These are phyloP conservation scores for Cordyceps pruinosa DNA, from an alignment of 2,329 filamentous ascomycete species.

Conservation along the genomic window DNA sequence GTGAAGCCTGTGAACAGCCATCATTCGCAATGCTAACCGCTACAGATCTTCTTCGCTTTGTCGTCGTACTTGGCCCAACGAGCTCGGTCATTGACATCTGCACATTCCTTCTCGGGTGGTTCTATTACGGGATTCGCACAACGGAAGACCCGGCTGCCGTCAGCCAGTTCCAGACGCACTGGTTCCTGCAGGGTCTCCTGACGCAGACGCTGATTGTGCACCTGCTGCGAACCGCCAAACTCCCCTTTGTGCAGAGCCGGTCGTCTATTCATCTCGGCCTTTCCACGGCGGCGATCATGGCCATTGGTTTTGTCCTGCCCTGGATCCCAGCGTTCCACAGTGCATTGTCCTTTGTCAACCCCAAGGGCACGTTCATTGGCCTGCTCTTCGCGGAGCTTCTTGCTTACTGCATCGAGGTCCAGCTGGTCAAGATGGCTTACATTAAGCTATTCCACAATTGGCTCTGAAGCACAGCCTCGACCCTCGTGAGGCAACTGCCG, in stretches of 20 bases:
- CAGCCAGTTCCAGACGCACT: constrained; percentile 20
- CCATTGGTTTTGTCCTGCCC: constrained; percentile 20
- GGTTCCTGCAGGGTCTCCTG: constrained; percentile 23
- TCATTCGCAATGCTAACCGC: neutral
- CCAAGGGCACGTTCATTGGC: constrained; percentile 18
- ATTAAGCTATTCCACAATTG: constrained; percentile 20
- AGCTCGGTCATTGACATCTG: constrained; percentile 23
- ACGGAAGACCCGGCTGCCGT: constrained; percentile 14
- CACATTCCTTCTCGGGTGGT: constrained; percentile 20
- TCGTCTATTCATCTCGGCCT: constrained; percentile 17
- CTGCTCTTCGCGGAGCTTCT: constrained; percentile 20
- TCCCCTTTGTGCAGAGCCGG: constrained; percentile 22
- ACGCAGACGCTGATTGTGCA: constrained; percentile 25
- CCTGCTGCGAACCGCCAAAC: constrained; percentile 21
- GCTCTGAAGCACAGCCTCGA: constrained; percentile 16
- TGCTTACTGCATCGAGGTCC: constrained; percentile 21
- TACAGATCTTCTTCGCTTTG: constrained; percentile 23
- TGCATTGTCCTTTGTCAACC: constrained; percentile 18
- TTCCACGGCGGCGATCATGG: constrained; percentile 21
- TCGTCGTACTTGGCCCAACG: constrained; percentile 22
- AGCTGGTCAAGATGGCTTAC: constrained; percentile 23
- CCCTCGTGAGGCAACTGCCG: neutral
- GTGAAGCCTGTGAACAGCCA: neutral
- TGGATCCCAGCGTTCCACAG: constrained; percentile 20
- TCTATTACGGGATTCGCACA: constrained; percentile 19